A percentile compares a stretch with the other conserved stretches of the same genome.
Evolutionary conservation across 2,329 filamentous ascomycete species (phyloP).

Genomic region (Penicillium sp.): DNA sequence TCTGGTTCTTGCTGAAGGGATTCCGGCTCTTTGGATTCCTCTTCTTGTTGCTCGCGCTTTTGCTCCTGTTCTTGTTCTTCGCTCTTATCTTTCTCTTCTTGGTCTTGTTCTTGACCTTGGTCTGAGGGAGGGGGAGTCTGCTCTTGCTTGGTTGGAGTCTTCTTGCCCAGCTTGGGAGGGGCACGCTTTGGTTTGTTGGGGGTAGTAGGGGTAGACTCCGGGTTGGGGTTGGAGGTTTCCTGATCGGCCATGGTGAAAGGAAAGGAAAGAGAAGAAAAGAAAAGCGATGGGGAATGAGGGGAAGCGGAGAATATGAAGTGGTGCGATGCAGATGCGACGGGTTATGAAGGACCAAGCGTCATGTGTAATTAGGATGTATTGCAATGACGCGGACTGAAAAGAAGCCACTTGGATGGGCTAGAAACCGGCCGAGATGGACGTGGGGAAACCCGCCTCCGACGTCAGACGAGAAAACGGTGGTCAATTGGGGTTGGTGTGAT

Average conservation of each 20-base stretch:
- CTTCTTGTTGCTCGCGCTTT: slow-evolving; percentile 13
- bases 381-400: slow-evolving; percentile 23
- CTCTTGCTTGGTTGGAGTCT: slow-evolving; percentile 30
- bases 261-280: slow-evolving; percentile 20
- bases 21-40: slow-evolving; percentile 23
- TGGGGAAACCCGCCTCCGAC: slow-evolving; percentile 27
- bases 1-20: slow-evolving; percentile 18
- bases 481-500: not conserved
- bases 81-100: slow-evolving; percentile 7
- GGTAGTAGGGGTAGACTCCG: slow-evolving; percentile 20
- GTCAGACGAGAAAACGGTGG: slow-evolving; percentile 21
- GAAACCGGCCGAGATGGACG: slow-evolving; percentile 20
- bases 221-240: slow-evolving; percentile 24
- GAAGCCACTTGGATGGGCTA: slow-evolving; percentile 7
- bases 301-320: slow-evolving; percentile 29
- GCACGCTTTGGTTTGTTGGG: slow-evolving; percentile 32
- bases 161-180: slow-evolving; percentile 38
- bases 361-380: slow-evolving; percentile 9
- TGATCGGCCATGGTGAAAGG: slow-evolving; percentile 37
- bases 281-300: slow-evolving; percentile 6
- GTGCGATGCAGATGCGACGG: slow-evolving; percentile 17
- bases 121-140: slow-evolving; percentile 31
- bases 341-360: slow-evolving; percentile 28
- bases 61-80: slow-evolving; percentile 14
- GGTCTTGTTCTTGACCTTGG: slow-evolving; percentile 21